Evolutionary conservation across 2,329 filamentous ascomycete genomes (phyloP), one percentile per base, ranked within the genome.

Genomic region (Alternaria triticina): DNA sequence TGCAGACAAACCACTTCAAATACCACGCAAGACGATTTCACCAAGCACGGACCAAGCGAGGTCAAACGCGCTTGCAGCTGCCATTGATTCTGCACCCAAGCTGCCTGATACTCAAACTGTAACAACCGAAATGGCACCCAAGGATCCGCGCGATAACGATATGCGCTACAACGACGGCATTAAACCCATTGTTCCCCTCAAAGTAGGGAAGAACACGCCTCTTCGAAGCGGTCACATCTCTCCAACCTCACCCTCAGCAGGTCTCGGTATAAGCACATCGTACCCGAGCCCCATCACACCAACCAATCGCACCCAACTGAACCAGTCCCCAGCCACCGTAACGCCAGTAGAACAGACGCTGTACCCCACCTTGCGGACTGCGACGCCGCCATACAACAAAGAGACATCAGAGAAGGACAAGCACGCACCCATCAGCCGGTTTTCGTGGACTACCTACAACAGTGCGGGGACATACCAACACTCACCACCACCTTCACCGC

Each of bases 1-100:
- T 45, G 81, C 83, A 62, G 86, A 85, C 13, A 80, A 85, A 61
- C 87, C 88, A n/a, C 79, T 91, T 45, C 85, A 81, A 64, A 82
- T 90, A 59, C 69, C 69, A 71, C 64, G 73, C 69, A 75, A 73
- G 68, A 59, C 66, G 45, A 68, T 71, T 58, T 68, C 69, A 62
- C 70, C 58, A 49, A 72, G 60, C 52, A 60, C 67, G 36, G 66
- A 63, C 47, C 57, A 62, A n/a, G 66, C 62, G 51, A 67, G 62
- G 52, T 70, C 72, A 68, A 72, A 70, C 67, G 70, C 75, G 68
- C 68, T 70, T 74, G 66, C 68, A 59, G 65, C 64, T 66, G 61
- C 62, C 54, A 55, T 70, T 52, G 65, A 66, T 62, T 70, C 62
- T 40, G 66, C 62, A 60, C 54, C 70, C 51, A 66, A 51, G 51